These are phyloP conservation scores for Yamadazyma mexicana DNA, from an alignment of 1,139 yeast genomes.

Conservation along the genomic window DNA sequence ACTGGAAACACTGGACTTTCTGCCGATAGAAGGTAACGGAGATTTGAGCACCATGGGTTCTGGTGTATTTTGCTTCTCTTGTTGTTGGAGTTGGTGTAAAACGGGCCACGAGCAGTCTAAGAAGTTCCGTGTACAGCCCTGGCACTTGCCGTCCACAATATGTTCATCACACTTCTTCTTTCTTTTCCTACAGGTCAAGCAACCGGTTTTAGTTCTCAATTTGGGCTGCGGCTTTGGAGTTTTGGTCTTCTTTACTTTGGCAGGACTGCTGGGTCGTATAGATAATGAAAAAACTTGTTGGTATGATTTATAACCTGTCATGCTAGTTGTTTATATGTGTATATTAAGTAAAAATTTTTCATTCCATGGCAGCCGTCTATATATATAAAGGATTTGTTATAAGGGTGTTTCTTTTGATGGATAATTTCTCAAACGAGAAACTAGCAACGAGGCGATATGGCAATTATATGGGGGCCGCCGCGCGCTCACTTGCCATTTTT, in stretches of 20 bases:
- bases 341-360: slow-evolving; percentile 4
- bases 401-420: slow-evolving; percentile 4
- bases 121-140: slow-evolving; percentile 48
- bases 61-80: slow-evolving; percentile 4
- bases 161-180: slow-evolving; percentile 51
- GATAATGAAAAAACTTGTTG: slow-evolving; percentile 44
- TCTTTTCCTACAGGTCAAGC: slow-evolving; percentile 46
- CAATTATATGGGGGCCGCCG: neutral
- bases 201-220: slow-evolving; percentile 44
- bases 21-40: slow-evolving; percentile 1
- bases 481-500: slow-evolving; percentile 1
- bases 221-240: slow-evolving; percentile 14
- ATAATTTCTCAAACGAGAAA: slow-evolving; percentile 5
- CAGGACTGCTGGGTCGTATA: slow-evolving; percentile 20
- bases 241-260: slow-evolving; percentile 16
- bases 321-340: slow-evolving; percentile 3
- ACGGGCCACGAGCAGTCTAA: slow-evolving; percentile 49
- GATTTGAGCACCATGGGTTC: neutral
- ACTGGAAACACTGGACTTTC: slow-evolving; percentile 10
- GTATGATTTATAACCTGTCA: slow-evolving; percentile 36
- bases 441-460: neutral
- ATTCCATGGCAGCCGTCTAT: slow-evolving; percentile 3
- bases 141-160: slow-evolving; percentile 46
- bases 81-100: slow-evolving; percentile 6
- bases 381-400: slow-evolving; percentile 6